phyloP scores from a whole-genome alignment of 2,329 filamentous ascomycete genomes.

The Aspergillus brunneoviolaceus region DNA sequence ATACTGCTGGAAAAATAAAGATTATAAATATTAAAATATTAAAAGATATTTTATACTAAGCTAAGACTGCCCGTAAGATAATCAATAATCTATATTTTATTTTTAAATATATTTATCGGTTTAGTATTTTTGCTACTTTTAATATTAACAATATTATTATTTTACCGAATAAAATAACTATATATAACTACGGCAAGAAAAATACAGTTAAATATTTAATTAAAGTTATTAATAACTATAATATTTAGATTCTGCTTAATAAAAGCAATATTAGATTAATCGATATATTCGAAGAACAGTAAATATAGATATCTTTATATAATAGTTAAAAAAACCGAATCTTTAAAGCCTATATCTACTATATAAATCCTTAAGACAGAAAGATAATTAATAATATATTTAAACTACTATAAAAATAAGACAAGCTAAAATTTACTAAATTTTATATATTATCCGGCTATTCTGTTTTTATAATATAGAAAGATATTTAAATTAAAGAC shows the following conservation, averaged over 20 bases:
- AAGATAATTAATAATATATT: neutral
- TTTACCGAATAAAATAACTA: neutral
- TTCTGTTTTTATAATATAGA: neutral
- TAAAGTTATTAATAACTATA: neutral
- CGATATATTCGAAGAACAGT: neutral
- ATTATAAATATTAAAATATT: neutral
- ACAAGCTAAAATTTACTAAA: neutral
- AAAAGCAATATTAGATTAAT: neutral
- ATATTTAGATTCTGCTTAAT: neutral
- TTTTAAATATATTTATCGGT: neutral
- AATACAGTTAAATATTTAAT: neutral
- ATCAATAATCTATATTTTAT: no score
- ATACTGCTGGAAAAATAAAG: neutral
- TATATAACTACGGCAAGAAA: neutral
- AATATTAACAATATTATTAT: neutral
- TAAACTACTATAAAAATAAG: neutral
- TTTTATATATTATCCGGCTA: neutral
- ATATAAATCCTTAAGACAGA: neutral
- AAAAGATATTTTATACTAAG: neutral
- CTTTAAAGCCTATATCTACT: neutral
- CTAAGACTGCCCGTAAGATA: no score
- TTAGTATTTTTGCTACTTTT: neutral
- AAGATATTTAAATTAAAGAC: neutral
- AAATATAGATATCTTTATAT: neutral
- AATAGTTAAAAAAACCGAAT: neutral